Percentiles rank a stretch among this genome's conserved stretches.
Evolutionary conservation across 1,139 yeast species (phyloP).

Genomic region (Candida sanyaensis): DNA sequence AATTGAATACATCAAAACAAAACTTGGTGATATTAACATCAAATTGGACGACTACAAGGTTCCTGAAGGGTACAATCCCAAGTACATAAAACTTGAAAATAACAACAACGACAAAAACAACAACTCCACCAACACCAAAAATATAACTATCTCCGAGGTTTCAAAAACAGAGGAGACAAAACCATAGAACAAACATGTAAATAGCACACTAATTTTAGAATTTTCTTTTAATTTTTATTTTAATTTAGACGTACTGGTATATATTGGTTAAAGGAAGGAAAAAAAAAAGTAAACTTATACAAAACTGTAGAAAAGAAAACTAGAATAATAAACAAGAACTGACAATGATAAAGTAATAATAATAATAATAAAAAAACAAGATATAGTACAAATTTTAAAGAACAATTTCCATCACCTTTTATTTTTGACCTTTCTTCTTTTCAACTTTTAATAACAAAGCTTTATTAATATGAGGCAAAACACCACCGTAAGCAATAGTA

Average conservation of each 20-base stretch:
- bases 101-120: neutral
- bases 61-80: conserved; percentile 49
- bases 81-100: conserved; percentile 32
- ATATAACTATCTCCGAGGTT: neutral
- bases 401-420: conserved; percentile 9
- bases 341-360: too few species aligned
- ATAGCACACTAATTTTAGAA: neutral
- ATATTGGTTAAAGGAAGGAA: neutral
- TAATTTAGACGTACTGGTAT: neutral
- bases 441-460: conserved; percentile 92
- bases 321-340: conserved; percentile 1
- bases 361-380: conserved; percentile 8
- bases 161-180: neutral
- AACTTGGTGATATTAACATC: conserved; percentile 25
- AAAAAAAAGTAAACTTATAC: neutral
- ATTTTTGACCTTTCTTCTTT: conserved; percentile 62
- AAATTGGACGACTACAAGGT: conserved; percentile 48
- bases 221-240: neutral
- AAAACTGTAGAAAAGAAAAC: conserved; percentile 4
- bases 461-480: conserved; percentile 94
- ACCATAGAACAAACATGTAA: neutral
- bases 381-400: conserved; percentile 2
- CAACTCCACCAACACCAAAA: neutral
- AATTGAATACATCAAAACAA: conserved; percentile 53
- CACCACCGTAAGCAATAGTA: conserved; percentile 98